Evolutionary conservation across 1,139 yeast genomes (phyloP), one percentile per base, ranked within the genome.

Genomic region (Lodderomyces elongisporus): DNA sequence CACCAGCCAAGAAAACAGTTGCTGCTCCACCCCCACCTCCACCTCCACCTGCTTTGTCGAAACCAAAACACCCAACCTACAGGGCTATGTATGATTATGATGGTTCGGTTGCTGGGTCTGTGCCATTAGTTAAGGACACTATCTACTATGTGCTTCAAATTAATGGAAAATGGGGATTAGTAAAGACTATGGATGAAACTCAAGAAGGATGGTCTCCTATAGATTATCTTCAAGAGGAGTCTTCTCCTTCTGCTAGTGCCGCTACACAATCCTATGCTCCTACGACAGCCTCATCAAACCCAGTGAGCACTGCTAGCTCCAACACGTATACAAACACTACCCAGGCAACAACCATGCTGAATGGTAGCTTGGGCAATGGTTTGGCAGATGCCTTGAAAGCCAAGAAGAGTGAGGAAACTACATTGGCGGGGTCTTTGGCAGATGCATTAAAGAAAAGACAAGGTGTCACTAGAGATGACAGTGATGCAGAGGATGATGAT

Each of bases 121-220:
- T 89, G 41, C 87, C 96, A 6, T 69, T 91, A 32, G 60, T 69
- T 13, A 82, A 81, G 48, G 95, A 84, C 42, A 84, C 85, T 31
- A 62, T 85, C 30, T 79, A 89, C 27, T 77, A 79, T 41, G 66
- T 81, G 5, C 74, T 79, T 42, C 85, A 79, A 42, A 74, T 77
- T 23, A 85, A 85, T 49, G 97, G 96, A 3, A 61, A 64, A 42
- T 89, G 97, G 97, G 89, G 95, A 44, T 66, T 91, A 41, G 96
- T 88, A 4, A 85, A 83, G 54, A 68, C 77, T 14, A 58, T 81
- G 41, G 89, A 84, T 48, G 91, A 84, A 30, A 54, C 80, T 2
- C 74, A 66, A 37, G 95, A 89, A 57, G 99, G 98, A 3, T 93
- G 98, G 98, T 91, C 94, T 8, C 99, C 99, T 9, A 82, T 93